phyloP scores from a whole-genome alignment of 2,329 filamentous ascomycete species.

The Claviceps purpurea region DNA sequence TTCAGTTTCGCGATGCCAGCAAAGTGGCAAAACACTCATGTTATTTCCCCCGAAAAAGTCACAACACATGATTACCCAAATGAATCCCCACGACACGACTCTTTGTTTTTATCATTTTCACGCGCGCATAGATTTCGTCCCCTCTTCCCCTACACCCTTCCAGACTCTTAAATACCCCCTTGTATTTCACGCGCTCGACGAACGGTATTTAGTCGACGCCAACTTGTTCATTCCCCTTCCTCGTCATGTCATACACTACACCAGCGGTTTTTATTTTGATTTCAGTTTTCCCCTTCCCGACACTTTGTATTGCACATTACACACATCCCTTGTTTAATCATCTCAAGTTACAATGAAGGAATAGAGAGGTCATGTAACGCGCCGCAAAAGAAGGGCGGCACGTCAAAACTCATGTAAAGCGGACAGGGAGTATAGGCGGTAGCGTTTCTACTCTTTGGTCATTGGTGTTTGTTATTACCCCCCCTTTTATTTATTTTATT shows the following conservation, averaged over 20 bases:
- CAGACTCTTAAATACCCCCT: conserved; percentile 26
- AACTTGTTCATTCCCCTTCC: not conserved
- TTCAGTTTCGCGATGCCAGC: not conserved
- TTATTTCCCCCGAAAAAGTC: not conserved
- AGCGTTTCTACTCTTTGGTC: conserved; percentile 11
- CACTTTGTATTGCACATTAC: conserved; percentile 4
- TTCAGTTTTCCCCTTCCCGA: not conserved
- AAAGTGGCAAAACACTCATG: conserved; percentile 4
- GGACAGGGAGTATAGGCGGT: conserved; percentile 26
- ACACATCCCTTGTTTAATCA: conserved; percentile 12
- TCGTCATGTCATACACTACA: conserved; percentile 3
- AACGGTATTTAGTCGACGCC: not conserved
- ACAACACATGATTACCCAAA: conserved; percentile 17
- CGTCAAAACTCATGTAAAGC: conserved; percentile 30
- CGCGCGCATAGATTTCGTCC: conserved; percentile 23
- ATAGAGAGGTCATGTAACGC: conserved; percentile 30
- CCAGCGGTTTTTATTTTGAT: not conserved
- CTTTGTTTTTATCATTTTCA: conserved; percentile 14
- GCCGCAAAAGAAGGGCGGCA: conserved; percentile 19
- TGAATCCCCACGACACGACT: conserved; percentile 26
- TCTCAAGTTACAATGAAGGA: conserved; percentile 20
- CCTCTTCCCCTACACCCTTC: conserved; percentile 19
- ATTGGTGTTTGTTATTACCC: conserved; percentile 8
- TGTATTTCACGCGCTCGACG: not conserved
- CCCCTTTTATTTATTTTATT: conserved; percentile 10